Evolutionary conservation across 495 filamentous ascomycete species (phyloP).

Genomic region (Staphylotrichum tortipilum): DNA sequence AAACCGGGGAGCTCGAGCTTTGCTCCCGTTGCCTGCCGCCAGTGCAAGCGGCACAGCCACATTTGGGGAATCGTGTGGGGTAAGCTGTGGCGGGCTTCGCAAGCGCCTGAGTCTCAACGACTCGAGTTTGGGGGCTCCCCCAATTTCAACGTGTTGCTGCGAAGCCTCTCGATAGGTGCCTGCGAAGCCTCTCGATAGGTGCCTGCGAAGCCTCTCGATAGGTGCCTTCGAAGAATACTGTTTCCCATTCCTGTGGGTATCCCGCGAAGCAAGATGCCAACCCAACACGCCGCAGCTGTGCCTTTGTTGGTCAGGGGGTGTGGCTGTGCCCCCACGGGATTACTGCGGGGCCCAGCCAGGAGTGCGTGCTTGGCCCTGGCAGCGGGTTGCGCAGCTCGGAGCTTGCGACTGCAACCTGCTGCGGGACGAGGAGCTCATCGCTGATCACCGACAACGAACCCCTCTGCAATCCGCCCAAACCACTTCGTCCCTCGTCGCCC

Average conservation of each 20-base stretch:
- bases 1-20: not conserved
- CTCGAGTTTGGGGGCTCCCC: too few relatives aligned
- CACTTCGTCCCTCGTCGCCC: not conserved
- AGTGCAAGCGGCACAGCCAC: conserved; percentile 1
- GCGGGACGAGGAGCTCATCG: too few relatives aligned
- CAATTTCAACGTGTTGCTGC: too few relatives aligned
- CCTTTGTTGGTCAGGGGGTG: conserved; percentile 11
- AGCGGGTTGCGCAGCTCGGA: conserved; percentile 13
- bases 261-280: too few relatives aligned
- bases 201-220: too few relatives aligned
- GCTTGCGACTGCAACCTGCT: conserved; percentile 19
- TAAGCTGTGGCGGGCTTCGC: not conserved
- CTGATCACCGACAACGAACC: conserved; percentile 8
- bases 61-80: conserved; percentile 3
- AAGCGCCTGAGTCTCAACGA: too few relatives aligned
- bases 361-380: conserved; percentile 8
- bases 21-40: conserved; percentile 1
- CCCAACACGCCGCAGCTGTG: not conserved
- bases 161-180: too few relatives aligned
- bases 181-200: too few relatives aligned
- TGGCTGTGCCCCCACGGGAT: conserved; percentile 15
- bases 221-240: too few relatives aligned
- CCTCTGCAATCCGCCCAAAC: conserved; percentile 3
- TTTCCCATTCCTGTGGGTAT: too few relatives aligned
- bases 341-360: conserved; percentile 15